Evolutionary conservation across 2,329 filamentous ascomycete species (phyloP).

Genomic region (Aspergillus sp.): DNA sequence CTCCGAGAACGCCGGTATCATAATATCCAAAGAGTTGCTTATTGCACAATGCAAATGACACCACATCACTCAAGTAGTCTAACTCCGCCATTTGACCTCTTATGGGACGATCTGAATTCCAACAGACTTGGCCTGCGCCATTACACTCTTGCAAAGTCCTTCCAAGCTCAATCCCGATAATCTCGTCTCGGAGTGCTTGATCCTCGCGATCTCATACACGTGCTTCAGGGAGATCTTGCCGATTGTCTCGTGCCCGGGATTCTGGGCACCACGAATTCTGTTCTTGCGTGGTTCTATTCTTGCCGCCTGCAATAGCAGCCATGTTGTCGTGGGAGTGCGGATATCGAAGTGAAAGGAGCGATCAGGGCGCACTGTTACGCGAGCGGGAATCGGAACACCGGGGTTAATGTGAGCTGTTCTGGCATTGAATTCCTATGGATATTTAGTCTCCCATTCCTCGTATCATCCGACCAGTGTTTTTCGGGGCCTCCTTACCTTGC

Average conservation of each 20-base stretch:
- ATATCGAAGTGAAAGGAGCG: slow-evolving; percentile 91
- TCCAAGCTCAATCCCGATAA: slow-evolving; percentile 70
- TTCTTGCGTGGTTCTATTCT: slow-evolving; percentile 70
- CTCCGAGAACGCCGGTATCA: slow-evolving; percentile 27
- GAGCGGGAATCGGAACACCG: slow-evolving; percentile 85
- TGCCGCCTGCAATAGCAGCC: slow-evolving; percentile 80
- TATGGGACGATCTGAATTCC: slow-evolving; percentile 70
- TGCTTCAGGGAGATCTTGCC: slow-evolving; percentile 91
- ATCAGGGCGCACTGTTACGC: slow-evolving; percentile 89
- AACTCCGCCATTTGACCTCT: slow-evolving; percentile 5
- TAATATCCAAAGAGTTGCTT: slow-evolving; percentile 15
- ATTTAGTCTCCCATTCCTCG: background rate
- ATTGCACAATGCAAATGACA: slow-evolving; percentile 11
- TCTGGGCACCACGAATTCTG: slow-evolving; percentile 71
- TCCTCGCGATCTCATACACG: slow-evolving; percentile 95
- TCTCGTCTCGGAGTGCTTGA: slow-evolving; percentile 79
- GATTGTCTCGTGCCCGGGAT: slow-evolving; percentile 73
- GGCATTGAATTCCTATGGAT: slow-evolving; percentile 86
- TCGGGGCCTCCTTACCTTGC: slow-evolving; percentile 67
- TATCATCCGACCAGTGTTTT: background rate
- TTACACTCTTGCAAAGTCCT: slow-evolving; percentile 71
- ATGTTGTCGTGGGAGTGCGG: slow-evolving; percentile 91
- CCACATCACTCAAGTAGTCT: background rate
- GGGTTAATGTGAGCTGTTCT: slow-evolving; percentile 78
- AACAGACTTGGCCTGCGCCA: slow-evolving; percentile 73